Base-by-base conservation (phyloP, 805 yeast species). In the Cyberlindnera euphorbiiphila region DNA sequence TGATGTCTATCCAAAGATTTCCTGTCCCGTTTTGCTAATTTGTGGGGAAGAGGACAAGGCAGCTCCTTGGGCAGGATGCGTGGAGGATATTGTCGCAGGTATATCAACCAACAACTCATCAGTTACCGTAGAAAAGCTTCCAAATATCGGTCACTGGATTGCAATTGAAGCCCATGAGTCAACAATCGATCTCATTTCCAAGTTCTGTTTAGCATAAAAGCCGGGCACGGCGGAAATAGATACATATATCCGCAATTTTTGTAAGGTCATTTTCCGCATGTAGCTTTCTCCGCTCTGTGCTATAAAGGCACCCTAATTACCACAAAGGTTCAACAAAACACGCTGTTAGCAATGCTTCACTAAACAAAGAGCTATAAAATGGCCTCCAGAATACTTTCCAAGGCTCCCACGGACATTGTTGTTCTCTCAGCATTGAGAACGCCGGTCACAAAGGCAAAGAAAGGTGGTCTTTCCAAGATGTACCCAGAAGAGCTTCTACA, bases 391-490 rank as follows among this genome's bases (percentile, higher is more conserved):
- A 18, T 39, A 4, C 25, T 39, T 1, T 17, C 35, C n/a, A 39
- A 39, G 33, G 29, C 39, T 4, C 36, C 39, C 20, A 21, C 15
- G 5, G 96, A 88, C 61, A 89, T 88, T 22, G 96, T 88, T 33
- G 77, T 88, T 39, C 85, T 85, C 26, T 78, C 76, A 35, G 95
- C 96, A 31, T 78, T 82, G 66, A 76, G 96, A 63, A 82, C 96
- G 8, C 88, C 96, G 23, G 68, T 85, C 44, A 76, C 93, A 36
- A 84, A 74, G 61, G 95, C 88, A 18, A 85, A 87, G 34, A 79
- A 76, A 59, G 96, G 96, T 38, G 67, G 74, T 2, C 84, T 87
- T 64, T 84, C 80, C 57, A 91, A 85, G 58, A 75, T 83, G 37
- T 76, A 81, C 31, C 74, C 91, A 10, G 95, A 84, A 52, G 89